A percentile compares a stretch with the other conserved stretches of the same genome.
Conservation (phyloP, 345 rosid species). For the Populus tremula region DNA sequence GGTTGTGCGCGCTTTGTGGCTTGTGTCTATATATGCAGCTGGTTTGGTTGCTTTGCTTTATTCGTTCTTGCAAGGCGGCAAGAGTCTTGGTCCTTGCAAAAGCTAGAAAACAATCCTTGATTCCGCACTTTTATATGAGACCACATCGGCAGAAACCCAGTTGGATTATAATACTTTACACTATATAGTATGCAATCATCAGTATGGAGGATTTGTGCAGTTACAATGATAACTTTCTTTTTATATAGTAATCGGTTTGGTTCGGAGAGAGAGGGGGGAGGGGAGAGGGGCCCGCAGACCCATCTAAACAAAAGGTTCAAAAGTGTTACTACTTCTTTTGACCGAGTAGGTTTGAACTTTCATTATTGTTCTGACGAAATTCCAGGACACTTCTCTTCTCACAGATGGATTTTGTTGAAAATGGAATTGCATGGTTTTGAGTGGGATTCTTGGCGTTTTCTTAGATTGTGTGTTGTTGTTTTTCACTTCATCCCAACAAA, state of each 20-base stretch:
- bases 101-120: constrained; percentile 28
- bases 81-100: constrained; percentile 38
- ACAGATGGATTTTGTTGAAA: constrained; percentile 15
- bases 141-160: not conserved
- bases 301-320: constrained; percentile 10
- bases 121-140: constrained; percentile 21
- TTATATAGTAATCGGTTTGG: not conserved
- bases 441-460: constrained; percentile 46
- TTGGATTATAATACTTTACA: not conserved
- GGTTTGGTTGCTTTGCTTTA: not conserved
- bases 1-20: not conserved
- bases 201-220: not conserved
- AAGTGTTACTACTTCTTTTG: constrained; percentile 27
- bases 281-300: not conserved
- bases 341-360: not conserved
- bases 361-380: constrained; percentile 9
- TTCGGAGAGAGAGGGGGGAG: not conserved
- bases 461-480: constrained; percentile 11
- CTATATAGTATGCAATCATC: not conserved
- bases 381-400: not conserved
- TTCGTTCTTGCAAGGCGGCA: not conserved
- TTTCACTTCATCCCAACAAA: constrained; percentile 11
- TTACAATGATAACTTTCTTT: not conserved
- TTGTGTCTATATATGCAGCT: not conserved
- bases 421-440: constrained; percentile 42